phyloP scores from a whole-genome alignment of 352 stramenopile genomes.

The Globisporangium solare region DNA sequence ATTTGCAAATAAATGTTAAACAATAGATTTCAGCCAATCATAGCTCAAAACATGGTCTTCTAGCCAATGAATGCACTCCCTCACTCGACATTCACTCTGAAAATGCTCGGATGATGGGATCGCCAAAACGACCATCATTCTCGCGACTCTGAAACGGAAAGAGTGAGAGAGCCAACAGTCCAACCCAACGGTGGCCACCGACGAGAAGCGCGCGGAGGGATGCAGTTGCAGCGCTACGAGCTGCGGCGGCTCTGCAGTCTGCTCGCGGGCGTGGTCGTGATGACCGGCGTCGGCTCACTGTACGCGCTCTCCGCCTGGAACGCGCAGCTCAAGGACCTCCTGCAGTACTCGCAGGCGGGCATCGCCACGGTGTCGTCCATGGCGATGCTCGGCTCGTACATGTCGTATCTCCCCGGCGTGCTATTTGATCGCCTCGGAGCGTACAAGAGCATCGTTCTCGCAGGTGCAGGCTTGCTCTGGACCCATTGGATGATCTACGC shows the following conservation, averaged over 20 bases:
- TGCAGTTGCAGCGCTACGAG: conserved; percentile 13
- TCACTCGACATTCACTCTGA: not conserved
- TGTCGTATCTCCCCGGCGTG: conserved; percentile 67
- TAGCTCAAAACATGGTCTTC: not conserved
- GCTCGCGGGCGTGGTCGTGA: conserved; percentile 51
- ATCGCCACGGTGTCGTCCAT: conserved; percentile 75
- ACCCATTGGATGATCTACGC: conserved; percentile 42
- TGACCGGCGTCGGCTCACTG: conserved; percentile 70
- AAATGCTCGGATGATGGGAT: not conserved
- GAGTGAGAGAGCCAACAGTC: too few relatives aligned
- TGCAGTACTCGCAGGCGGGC: conserved; percentile 67
- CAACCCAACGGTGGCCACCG: too few relatives aligned
- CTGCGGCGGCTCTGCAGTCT: conserved; percentile 39
- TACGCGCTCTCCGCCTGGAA: conserved; percentile 85
- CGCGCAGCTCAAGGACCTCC: conserved; percentile 67
- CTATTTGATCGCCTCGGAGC: conserved; percentile 67
- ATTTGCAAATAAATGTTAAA: not conserved
- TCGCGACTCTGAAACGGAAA: not conserved
- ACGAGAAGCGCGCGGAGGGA: not conserved
- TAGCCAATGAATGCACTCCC: conserved; percentile 3
- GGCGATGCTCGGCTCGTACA: conserved; percentile 72
- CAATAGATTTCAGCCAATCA: not conserved
- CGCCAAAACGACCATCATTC: not conserved
- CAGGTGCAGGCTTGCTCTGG: conserved; percentile 31
- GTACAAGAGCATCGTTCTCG: conserved; percentile 51